Evolutionary conservation across 345 rosid genomes (phyloP).

Genomic region (Eucalyptus marginata): DNA sequence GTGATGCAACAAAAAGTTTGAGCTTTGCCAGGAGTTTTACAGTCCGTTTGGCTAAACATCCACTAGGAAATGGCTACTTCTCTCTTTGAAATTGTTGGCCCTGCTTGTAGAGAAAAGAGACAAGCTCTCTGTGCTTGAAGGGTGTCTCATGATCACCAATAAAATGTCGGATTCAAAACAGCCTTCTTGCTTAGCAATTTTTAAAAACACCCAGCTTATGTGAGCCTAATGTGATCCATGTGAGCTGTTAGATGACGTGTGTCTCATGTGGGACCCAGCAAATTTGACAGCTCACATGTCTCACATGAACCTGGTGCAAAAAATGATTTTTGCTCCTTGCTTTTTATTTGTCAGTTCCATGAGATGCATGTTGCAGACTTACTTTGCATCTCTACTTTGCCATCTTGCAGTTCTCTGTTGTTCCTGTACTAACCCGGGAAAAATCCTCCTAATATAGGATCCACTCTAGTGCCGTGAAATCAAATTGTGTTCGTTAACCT

Average conservation of each 20-base stretch:
- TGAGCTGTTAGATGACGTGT: neutral
- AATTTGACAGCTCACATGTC: neutral
- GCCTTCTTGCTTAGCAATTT: neutral
- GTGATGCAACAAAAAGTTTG: neutral
- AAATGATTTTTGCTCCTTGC: neutral
- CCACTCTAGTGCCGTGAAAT: neutral
- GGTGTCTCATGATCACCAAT: neutral
- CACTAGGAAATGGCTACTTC: neutral
- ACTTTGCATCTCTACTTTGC: neutral
- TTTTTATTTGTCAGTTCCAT: neutral
- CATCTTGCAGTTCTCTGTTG: neutral
- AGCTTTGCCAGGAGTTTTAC: neutral
- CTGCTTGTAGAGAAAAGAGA: neutral
- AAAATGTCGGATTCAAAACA: neutral
- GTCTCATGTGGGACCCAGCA: neutral
- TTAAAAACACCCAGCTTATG: neutral
- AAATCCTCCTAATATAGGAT: neutral
- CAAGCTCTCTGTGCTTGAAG: neutral
- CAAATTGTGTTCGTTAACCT: neutral
- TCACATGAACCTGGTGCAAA: neutral
- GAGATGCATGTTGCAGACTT: neutral
- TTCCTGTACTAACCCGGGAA: neutral
- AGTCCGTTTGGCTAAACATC: neutral
- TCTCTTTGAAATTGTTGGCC: neutral
- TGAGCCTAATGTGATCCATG: neutral